phyloP scores from a whole-genome alignment of 2,329 filamentous ascomycete genomes.

The Xylariaceae sp. region DNA sequence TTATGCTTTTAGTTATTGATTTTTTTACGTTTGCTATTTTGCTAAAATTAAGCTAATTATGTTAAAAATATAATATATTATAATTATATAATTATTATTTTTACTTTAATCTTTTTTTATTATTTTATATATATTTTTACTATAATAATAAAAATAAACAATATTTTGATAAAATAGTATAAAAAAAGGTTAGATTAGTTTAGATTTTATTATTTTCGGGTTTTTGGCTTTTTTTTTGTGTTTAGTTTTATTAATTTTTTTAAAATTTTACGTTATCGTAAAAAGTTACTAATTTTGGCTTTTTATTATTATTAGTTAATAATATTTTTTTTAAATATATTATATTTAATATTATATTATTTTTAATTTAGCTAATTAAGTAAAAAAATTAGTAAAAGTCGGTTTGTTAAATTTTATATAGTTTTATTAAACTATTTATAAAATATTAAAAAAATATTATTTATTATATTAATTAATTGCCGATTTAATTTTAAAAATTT shows the following conservation, averaged over 20 bases:
- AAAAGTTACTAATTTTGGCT: neutral
- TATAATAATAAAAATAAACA: neutral
- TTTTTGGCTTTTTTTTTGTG: neutral
- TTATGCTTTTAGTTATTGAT: neutral
- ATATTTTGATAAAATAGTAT: neutral
- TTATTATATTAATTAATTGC: neutral
- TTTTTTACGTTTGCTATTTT: neutral
- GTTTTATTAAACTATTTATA: neutral
- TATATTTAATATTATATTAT: neutral
- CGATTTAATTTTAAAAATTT: neutral
- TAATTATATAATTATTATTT: neutral
- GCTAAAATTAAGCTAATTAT: neutral
- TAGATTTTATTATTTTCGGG: too few relatives aligned
- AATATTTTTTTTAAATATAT: neutral
- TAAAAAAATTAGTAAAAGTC: neutral
- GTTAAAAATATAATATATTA: neutral
- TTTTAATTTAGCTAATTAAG: neutral
- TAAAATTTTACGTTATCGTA: too few relatives aligned
- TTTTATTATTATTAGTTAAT: neutral
- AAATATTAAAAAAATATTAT: neutral
- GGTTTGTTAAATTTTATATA: neutral
- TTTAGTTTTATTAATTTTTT: neutral
- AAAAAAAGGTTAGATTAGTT: too few relatives aligned
- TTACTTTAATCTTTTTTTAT: neutral
- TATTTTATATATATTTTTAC: neutral